Evolutionary conservation across 805 yeast species (phyloP), one percentile per base, ranked within the genome.

Genomic region (Starmerella lactis-condensi): DNA sequence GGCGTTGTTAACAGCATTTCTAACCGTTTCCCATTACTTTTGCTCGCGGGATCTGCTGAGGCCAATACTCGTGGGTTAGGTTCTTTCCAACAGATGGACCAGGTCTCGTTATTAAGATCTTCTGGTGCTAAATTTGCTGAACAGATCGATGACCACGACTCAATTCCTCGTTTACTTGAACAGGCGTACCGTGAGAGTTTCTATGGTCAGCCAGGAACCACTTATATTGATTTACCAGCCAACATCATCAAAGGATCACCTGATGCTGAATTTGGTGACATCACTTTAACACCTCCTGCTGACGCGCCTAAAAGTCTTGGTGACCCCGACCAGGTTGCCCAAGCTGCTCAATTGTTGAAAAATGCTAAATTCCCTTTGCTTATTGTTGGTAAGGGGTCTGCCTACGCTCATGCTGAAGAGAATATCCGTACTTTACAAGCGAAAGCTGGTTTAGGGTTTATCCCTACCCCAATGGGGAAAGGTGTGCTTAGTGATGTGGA

Each of bases 391-490:
- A 74, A 74, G 50, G 81, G 81, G 3, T 64, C 74, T 3, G 65
- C 74, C 0, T 58, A 64, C 35, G 54, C 57, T 2, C 49, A 50
- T 22, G 62, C 68, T 1, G 61, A 65, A 5, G 27, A 20, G 1
- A 45, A 48, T 2, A 36, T 73, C 6, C 48, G 64, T 2, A 24
- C 40, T 0, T 57, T 74, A 30, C 58, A 73, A 13, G 31, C 46
- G 5, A 22, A 32, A 1, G 64, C 67, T 31, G 43, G 54, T 7
- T 30, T 73, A 1, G 67, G 75, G 1, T 74, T 74, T 41, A 44
- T 74, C 29, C 78, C 82, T 7, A 73, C 82, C 0, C 81, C 83
- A 3, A 74, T 74, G 83, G 83, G 76, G 1, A 74, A 74, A 48
- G 83, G 83, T 7, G 67, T 73, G 1, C 51, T 74, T 1, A 55